These are phyloP conservation scores for Kluyveromyces marxianus DNA, from an alignment of 1,139 yeast genomes.

Conservation along the genomic window DNA sequence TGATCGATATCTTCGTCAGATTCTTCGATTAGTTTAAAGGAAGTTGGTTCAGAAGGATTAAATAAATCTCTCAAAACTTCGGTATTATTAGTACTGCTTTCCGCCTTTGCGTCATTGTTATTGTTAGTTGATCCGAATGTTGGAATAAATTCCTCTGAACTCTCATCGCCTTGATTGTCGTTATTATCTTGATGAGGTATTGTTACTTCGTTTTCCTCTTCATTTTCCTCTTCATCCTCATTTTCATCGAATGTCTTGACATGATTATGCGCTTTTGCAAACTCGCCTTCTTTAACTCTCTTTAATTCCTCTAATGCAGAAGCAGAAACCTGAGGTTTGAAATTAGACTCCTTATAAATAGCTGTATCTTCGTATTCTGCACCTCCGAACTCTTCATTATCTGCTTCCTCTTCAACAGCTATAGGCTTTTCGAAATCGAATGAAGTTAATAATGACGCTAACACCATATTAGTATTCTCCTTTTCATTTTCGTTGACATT, in stretches of 20 bases:
- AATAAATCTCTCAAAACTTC: constrained; percentile 60
- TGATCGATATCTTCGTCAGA: constrained; percentile 35
- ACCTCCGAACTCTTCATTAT: constrained; percentile 37
- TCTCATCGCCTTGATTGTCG: constrained; percentile 1
- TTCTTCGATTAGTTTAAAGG: constrained; percentile 31
- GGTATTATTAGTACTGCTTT: constrained; percentile 34
- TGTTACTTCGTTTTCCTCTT: neutral
- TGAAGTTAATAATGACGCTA: constrained; percentile 44
- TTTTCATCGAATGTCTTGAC: constrained; percentile 15
- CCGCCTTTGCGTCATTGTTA: neutral
- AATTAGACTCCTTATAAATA: constrained; percentile 7
- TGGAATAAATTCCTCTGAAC: constrained; percentile 47
- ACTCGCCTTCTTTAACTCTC: constrained; percentile 1
- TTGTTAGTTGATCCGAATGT: constrained; percentile 34
- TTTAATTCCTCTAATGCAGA: neutral
- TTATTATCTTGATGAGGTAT: too few relatives aligned
- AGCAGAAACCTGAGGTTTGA: constrained; percentile 7
- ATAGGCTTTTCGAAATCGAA: constrained; percentile 60
- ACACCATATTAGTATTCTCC: constrained; percentile 38
- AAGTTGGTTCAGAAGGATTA: constrained; percentile 37
- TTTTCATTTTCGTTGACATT: constrained; percentile 28
- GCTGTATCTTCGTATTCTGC: constrained; percentile 42
- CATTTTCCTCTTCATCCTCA: neutral
- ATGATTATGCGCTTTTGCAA: constrained; percentile 14
- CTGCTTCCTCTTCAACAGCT: constrained; percentile 42